Percentiles rank a stretch among this genome's conserved stretches.
Conservation (phyloP, 2,329 filamentous ascomycete genomes). For the Fonsecaea nubica region DNA sequence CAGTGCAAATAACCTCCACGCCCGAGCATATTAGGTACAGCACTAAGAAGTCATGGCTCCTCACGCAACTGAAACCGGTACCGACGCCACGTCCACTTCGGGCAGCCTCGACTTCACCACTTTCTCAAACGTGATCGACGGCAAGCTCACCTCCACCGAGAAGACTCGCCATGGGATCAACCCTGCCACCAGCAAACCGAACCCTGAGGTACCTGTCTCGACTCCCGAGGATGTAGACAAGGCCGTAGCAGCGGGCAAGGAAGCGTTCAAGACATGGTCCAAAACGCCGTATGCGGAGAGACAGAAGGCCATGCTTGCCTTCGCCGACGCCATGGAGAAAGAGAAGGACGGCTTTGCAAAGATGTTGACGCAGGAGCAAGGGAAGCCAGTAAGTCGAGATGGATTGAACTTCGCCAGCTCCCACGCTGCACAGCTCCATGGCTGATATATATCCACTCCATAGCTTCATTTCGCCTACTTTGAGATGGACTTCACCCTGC, state of each 20-base stretch:
- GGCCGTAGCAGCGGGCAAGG: conserved; percentile 56
- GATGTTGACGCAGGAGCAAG: conserved; percentile 52
- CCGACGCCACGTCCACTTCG: conserved; percentile 13
- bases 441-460: conserved; percentile 5
- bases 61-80: conserved; percentile 20
- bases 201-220: conserved; percentile 59
- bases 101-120: conserved; percentile 46
- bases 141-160: conserved; percentile 53
- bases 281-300: conserved; percentile 46
- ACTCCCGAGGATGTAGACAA: conserved; percentile 58
- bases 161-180: conserved; percentile 59
- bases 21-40: background rate
- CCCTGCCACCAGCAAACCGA: conserved; percentile 57
- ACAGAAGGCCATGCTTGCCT: conserved; percentile 44
- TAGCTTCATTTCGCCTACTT: conserved; percentile 32
- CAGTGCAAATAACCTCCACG: background rate
- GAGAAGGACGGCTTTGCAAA: conserved; percentile 47
- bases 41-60: conserved; percentile 19
- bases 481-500: conserved; percentile 27
- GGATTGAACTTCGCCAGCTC: background rate
- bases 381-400: conserved; percentile 44
- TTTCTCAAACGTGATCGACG: conserved; percentile 61
- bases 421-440: background rate
- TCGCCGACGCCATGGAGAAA: conserved; percentile 46
- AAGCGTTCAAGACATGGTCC: conserved; percentile 58